These are phyloP conservation scores for Leccinum ochraceum DNA, from an alignment of 768 basidiomycete species.

Conservation along the genomic window DNA sequence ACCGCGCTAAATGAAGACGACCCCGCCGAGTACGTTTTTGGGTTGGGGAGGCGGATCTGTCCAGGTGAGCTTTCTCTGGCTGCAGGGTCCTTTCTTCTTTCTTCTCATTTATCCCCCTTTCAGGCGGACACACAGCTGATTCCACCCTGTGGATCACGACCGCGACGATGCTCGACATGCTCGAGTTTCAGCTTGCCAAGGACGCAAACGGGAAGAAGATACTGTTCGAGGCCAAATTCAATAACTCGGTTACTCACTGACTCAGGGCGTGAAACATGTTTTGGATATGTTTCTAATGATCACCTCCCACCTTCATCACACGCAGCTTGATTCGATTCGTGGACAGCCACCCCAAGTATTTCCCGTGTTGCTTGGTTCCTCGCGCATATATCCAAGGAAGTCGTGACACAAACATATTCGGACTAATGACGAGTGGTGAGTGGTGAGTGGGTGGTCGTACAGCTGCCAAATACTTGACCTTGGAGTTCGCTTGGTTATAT, in stretches of 20 bases:
- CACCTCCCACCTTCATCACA: background rate
- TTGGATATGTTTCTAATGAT: background rate
- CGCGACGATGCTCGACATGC: slow-evolving; percentile 6
- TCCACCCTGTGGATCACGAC: slow-evolving; percentile 1
- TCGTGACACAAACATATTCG: background rate
- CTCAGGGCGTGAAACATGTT: background rate
- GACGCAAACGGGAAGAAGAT: slow-evolving; percentile 2
- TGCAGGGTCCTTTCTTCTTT: background rate
- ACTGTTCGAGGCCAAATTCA: background rate
- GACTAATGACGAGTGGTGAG: background rate
- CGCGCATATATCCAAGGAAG: slow-evolving; percentile 1
- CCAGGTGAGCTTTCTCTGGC: background rate
- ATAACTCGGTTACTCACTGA: slow-evolving; percentile 2
- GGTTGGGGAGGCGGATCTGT: background rate
- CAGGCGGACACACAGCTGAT: background rate
- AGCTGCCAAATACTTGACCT: background rate
- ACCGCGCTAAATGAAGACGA: slow-evolving; percentile 1
- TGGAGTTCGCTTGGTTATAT: background rate
- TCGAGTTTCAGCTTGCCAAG: slow-evolving; percentile 4
- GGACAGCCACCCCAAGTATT: slow-evolving; percentile 1
- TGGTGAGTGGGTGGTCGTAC: too few relatives aligned
- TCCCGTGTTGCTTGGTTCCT: slow-evolving; percentile 7
- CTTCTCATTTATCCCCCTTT: background rate
- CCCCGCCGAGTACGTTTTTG: slow-evolving; percentile 6
- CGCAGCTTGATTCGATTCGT: background rate